These are phyloP conservation scores for Xylaria sp. DNA, from an alignment of 2,329 filamentous ascomycete genomes.

Conservation along the genomic window DNA sequence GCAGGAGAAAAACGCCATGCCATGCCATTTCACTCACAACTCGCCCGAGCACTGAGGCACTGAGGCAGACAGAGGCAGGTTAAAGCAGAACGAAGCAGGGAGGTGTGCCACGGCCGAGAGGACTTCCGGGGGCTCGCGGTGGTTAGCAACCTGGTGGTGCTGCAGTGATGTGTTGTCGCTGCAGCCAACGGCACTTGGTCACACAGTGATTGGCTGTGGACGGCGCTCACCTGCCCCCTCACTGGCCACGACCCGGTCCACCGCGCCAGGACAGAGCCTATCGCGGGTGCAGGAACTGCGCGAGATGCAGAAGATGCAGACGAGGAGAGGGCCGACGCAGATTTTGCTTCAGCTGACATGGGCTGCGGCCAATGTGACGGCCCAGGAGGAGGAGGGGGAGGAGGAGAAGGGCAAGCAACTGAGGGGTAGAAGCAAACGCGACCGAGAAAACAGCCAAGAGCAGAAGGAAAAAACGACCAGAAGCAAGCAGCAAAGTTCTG, in stretches of 20 bases:
- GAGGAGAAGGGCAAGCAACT: slow-evolving; percentile 26
- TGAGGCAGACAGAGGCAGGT: background rate
- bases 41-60: slow-evolving; percentile 14
- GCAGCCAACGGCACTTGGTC: slow-evolving; percentile 57
- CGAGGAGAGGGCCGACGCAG: slow-evolving; percentile 57
- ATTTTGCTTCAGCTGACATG: slow-evolving; percentile 40
- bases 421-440: slow-evolving; percentile 6
- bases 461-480: background rate
- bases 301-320: slow-evolving; percentile 27
- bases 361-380: slow-evolving; percentile 58
- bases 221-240: slow-evolving; percentile 50
- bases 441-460: background rate
- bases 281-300: slow-evolving; percentile 49
- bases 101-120: slow-evolving; percentile 32
- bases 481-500: slow-evolving; percentile 10
- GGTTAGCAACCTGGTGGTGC: slow-evolving; percentile 34
- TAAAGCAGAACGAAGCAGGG: slow-evolving; percentile 23
- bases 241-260: slow-evolving; percentile 40
- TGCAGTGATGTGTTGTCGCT: slow-evolving; percentile 57
- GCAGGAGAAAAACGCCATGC: slow-evolving; percentile 29
- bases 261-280: slow-evolving; percentile 57
- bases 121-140: slow-evolving; percentile 15
- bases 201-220: slow-evolving; percentile 58
- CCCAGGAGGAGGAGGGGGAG: slow-evolving; percentile 44
- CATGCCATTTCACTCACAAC: slow-evolving; percentile 9